A percentile compares a stretch with the other conserved stretches of the same genome.
Evolutionary conservation across 2,329 filamentous ascomycete species (phyloP).

Genomic region (Aspergillus sclerotialis): DNA sequence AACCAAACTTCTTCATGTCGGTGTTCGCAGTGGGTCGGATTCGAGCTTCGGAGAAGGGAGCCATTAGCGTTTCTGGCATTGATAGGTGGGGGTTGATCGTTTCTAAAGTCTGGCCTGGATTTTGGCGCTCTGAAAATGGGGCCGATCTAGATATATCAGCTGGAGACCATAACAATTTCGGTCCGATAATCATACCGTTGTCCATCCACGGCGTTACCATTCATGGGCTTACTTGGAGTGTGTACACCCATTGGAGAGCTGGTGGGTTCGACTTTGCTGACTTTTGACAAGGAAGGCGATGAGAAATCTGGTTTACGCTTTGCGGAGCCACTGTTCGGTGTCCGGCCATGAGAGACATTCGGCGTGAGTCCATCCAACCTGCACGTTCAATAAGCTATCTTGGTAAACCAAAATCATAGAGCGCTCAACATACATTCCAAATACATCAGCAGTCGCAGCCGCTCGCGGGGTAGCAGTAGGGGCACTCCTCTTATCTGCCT

Average conservation of each 20-base stretch:
- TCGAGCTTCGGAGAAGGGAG: conserved; percentile 66
- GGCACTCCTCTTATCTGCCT: conserved; percentile 56
- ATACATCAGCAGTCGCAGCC: conserved; percentile 60
- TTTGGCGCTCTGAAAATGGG: conserved; percentile 67
- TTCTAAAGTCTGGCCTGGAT: conserved; percentile 76
- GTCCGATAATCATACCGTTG: conserved; percentile 28
- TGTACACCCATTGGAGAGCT: conserved; percentile 45
- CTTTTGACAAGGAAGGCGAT: conserved; percentile 37
- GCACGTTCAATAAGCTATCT: background rate
- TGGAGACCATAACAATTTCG: background rate
- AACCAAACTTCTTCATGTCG: conserved; percentile 82
- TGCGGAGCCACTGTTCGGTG: conserved; percentile 35
- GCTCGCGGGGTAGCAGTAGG: conserved; percentile 55
- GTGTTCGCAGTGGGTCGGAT: conserved; percentile 80
- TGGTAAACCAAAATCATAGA: background rate
- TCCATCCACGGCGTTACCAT: conserved; percentile 20
- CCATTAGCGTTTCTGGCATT: conserved; percentile 61
- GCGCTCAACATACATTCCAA: conserved; percentile 61
- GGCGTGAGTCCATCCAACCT: conserved; percentile 64
- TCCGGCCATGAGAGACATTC: conserved; percentile 45
- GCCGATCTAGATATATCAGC: conserved; percentile 40
- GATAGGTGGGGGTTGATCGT: conserved; percentile 71
- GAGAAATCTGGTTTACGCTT: conserved; percentile 49
- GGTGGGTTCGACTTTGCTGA: conserved; percentile 37
- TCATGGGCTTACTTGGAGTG: conserved; percentile 28